A percentile compares a stretch with the other conserved stretches of the same genome.
Evolutionary conservation across 352 stramenopile genomes (phyloP).

Genomic region (Globisporangium heterothallicum): DNA sequence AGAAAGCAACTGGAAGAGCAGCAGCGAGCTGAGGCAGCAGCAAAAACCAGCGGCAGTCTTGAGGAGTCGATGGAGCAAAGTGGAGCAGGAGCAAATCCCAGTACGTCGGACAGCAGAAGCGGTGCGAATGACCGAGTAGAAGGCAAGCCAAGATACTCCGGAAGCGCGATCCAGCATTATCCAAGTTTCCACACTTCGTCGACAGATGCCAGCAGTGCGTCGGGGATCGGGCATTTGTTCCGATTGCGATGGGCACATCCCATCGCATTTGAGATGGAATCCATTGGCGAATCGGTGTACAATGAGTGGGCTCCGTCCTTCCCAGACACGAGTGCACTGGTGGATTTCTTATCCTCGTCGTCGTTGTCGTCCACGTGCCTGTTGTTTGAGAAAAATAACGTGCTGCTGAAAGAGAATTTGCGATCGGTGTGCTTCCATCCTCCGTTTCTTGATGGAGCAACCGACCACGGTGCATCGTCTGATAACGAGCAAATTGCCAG

Average conservation of each 20-base stretch:
- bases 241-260: conserved; percentile 32
- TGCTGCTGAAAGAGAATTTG: conserved; percentile 28
- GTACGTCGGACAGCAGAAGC: neutral
- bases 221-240: conserved; percentile 18
- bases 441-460: conserved; percentile 18
- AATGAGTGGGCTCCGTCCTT: conserved; percentile 38
- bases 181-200: conserved; percentile 19
- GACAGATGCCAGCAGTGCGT: neutral
- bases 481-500: neutral
- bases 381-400: conserved; percentile 30
- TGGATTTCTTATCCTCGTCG: conserved; percentile 26
- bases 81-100: neutral
- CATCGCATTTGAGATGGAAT: conserved; percentile 36
- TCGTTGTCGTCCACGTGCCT: conserved; percentile 15
- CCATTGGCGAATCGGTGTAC: conserved; percentile 16
- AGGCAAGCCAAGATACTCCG: neutral
- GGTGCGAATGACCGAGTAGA: neutral
- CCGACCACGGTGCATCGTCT: neutral
- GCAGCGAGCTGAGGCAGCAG: neutral
- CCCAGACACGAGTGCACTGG: conserved; percentile 27
- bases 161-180: conserved; percentile 28
- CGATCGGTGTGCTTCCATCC: conserved; percentile 24
- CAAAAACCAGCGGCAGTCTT: neutral
- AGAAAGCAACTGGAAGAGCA: conserved; percentile 1
- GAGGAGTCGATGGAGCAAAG: neutral